These are phyloP conservation scores for Rutstroemia sp. DNA, from an alignment of 2,329 filamentous ascomycete species.

Conservation along the genomic window DNA sequence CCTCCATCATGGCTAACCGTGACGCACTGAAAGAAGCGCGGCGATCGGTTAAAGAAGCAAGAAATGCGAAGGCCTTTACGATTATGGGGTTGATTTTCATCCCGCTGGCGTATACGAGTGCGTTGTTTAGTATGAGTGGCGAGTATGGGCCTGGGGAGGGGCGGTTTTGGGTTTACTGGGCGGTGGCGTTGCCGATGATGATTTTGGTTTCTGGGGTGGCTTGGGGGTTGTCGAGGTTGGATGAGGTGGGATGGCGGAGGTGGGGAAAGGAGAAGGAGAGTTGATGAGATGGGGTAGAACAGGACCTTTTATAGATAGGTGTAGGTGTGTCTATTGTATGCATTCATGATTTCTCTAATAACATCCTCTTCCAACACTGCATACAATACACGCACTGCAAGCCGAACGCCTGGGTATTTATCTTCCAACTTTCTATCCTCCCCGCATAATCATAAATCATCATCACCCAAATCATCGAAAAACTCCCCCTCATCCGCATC, in stretches of 20 bases:
- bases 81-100: neutral
- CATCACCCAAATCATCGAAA: constrained; percentile 20
- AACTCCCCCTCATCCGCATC: constrained; percentile 13
- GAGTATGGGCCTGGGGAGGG: neutral
- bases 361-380: too few relatives aligned
- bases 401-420: neutral
- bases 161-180: constrained; percentile 1
- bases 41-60: neutral
- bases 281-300: neutral
- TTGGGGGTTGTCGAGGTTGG: neutral
- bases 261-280: neutral
- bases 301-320: neutral
- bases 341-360: too few relatives aligned
- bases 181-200: neutral
- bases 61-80: neutral
- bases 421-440: neutral
- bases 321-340: neutral
- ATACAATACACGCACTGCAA: neutral
- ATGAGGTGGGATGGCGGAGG: neutral
- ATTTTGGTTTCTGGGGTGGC: neutral
- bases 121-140: constrained; percentile 4
- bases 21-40: neutral
- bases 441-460: constrained; percentile 3
- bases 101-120: neutral
- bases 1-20: neutral